Base-by-base conservation (phyloP, 805 yeast genomes). In the Ogataea ramenticola region DNA sequence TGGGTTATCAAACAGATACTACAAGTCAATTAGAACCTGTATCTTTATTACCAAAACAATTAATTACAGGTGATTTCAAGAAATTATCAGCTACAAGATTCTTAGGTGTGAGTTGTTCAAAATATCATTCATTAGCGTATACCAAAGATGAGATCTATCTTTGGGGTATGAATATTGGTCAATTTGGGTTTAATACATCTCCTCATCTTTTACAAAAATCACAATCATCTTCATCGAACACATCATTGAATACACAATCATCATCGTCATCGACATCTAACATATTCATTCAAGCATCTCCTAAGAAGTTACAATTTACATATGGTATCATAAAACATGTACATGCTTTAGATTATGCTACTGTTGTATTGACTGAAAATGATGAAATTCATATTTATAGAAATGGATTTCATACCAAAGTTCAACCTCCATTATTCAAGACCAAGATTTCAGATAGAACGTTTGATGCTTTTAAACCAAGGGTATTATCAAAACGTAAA, bases 81-180 rank as follows among this genome's bases (percentile, higher is more conserved):
- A 66, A 60, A 38, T 56, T 54, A 41, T 48, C 39, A 37, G 43
- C 53, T 11, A 58, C 49, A 16, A 41, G 45, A 3, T 44, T 76
- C 16, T 54, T 53, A 6, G 81, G 80, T 6, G 63, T 78, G 21
- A 67, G 80, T 1, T 80, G 84, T 17, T 85, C 95, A 3, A 78
- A 73, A 39, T 70, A 82, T 12, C 95, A 86, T 57, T 78, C 91
- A 4, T 70, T 80, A 17, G 85, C 76, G 0, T 82, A 70, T 47
- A 65, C 80, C 0, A 66, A 64, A 7, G 57, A 65, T 36, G 75
- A 73, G 10, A 49, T 83, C 1, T 75, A 65, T 47, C 60, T 77
- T 33, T 87, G 96, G 95, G 96, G 96, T 2, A 62, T 82, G 32
- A 85, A 87, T 55, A 64, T 78, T 31, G 96, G 96, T 0, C 96